Evolutionary conservation across 1,139 yeast genomes (phyloP), one percentile per base, ranked within the genome.

Genomic region (Lodderomyces elongisporus): DNA sequence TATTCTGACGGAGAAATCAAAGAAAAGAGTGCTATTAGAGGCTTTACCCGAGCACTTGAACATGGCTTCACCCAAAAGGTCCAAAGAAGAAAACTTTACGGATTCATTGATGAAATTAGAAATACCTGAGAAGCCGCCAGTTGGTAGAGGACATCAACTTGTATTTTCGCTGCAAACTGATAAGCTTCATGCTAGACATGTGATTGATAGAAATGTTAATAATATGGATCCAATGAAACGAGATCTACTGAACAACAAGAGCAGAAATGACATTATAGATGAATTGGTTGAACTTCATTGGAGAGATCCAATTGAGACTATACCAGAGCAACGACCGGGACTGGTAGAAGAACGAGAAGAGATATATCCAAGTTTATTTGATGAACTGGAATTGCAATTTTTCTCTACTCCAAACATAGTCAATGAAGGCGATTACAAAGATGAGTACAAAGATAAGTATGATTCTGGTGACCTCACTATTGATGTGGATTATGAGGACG

Each of bases 181-280:
- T 4, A 4, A 4, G 14, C 4, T 25, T 4, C 27, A 25, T 9
- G 16, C 6, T 12, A 25, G 14, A 14, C 27, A 25, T 4, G 9
- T 25, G 16, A 12, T 12, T 13, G 16, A 25, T 12, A 7, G 7
- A 10, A 18, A 7, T 18, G 10, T 18, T 18, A 18, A 10, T 7
- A 35, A 61, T 37, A 62, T 54, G 8, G 72, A 66, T 37, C 72
- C 72, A 1, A 41, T 56, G 14, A 65, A 64, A 35, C 31, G 33
- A 14, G n/a, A n/a, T n/a, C n/a, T n/a, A n/a, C n/a, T n/a, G n/a
- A n/a, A n/a, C n/a, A n/a, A n/a, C n/a, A 28, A 27, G 9, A 7
- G 5, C 8, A 32, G 34, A 13, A 14, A 20, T 14, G 20, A 16
- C 6, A 18, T 25, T 8, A 35, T 37, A 14, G 38, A 37, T n/a